Base-by-base conservation (phyloP, 768 basidiomycete genomes). In the Lentinula aciculospora region DNA sequence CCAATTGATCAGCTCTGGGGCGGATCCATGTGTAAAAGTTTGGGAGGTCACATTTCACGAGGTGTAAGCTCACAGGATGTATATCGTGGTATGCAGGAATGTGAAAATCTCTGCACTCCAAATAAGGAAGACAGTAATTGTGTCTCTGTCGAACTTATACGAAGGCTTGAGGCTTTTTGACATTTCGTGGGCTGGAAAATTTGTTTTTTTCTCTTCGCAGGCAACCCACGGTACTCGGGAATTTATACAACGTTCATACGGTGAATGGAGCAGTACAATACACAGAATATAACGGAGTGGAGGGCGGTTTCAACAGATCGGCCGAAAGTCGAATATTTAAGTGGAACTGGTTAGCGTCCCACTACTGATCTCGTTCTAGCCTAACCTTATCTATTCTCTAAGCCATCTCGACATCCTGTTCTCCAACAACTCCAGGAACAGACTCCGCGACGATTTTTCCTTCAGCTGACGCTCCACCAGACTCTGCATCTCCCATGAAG, bases 11-110 rank as follows among this genome's bases (percentile, higher is more conserved):
- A 86, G 83, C 42, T 78, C 86, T 9, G 94, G 95, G 4, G 87
- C 89, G 27, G 95, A 98, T 73, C 90, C 80, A 4, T 88, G 86
- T 67, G 83, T 89, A 29, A 79, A 89, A 64, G 72, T 81, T 3
- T 95, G 89, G 87, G 79, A 84, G 39, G 74, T 90, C 29, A 78
- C 62, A 25, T 76, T 76, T 66, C 73, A 74, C 27, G 61, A 40
- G 13, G 53, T 12, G 27, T 50, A 46, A 21, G 25, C 13, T 21
- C 12, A 25, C 12, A 21, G 3, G 12, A 32, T 12, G 32, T 32
- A 32, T 32, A 32, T 6, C 32, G 12, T 32, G 6, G 32, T 6
- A 32, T 7, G 15, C 25, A 3, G 17, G 27, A 47, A 45, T 23
- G 19, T 39, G 2, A 17, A n/a, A 39, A 39, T 39, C 15, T 17